Conservation (phyloP, 208 protist genomes). For the Trichomonas vaginalis region DNA sequence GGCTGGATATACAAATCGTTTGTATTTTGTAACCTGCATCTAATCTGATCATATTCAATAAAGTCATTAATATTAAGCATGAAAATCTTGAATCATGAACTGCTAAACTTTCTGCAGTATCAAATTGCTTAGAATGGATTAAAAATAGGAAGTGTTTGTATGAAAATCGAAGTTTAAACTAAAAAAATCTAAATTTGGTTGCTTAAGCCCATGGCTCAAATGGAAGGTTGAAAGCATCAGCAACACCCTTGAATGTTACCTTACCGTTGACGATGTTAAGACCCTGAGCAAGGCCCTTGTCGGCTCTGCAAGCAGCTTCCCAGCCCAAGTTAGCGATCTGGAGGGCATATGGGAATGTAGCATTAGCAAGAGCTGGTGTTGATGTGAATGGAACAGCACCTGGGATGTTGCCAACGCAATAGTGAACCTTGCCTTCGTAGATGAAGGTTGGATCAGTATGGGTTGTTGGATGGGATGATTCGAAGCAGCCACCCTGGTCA, state of each 20-base stretch:
- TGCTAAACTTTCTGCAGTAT: too few relatives aligned
- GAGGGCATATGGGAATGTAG: not conserved
- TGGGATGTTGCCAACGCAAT: constrained; percentile 14
- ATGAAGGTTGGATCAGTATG: not conserved
- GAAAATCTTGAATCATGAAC: too few relatives aligned
- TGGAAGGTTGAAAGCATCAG: not conserved
- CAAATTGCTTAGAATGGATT: too few relatives aligned
- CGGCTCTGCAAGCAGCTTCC: not conserved
- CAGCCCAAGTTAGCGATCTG: not conserved
- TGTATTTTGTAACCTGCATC: too few relatives aligned
- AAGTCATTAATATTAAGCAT: too few relatives aligned
- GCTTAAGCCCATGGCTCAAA: not conserved
- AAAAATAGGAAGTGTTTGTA: too few relatives aligned
- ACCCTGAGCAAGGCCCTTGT: not conserved
- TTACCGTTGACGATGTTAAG: not conserved
- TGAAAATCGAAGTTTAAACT: too few relatives aligned
- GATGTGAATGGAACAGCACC: constrained; percentile 13
- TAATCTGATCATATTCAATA: too few relatives aligned
- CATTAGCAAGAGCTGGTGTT: constrained; percentile 16
- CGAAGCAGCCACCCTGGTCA: constrained; percentile 10
- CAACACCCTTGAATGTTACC: not conserved
- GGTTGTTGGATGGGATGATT: not conserved
- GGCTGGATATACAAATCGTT: too few relatives aligned
- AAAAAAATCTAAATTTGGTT: too few relatives aligned
- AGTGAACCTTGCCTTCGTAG: not conserved